These are phyloP conservation scores for Bryoglossum gracile DNA, from an alignment of 495 filamentous ascomycete genomes.

Conservation along the genomic window DNA sequence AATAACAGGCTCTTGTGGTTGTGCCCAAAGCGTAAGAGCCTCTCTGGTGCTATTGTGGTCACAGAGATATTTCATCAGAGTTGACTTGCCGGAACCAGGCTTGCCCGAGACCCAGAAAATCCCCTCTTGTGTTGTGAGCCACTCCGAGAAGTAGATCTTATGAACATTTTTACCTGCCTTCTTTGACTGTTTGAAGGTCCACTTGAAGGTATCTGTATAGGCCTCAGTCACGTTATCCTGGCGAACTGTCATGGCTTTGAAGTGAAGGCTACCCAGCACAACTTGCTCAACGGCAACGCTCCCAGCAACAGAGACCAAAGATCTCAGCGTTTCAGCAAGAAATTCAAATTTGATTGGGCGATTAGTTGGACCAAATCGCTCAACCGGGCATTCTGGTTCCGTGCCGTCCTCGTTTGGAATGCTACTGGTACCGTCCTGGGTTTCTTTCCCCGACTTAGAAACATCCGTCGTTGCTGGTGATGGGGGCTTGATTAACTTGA, in stretches of 20 bases:
- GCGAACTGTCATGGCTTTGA: background rate
- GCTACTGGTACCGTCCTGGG: too few relatives aligned
- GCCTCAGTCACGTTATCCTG: background rate
- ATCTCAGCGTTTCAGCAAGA: too few relatives aligned
- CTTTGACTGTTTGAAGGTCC: background rate
- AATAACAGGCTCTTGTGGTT: background rate
- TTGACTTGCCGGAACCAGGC: background rate
- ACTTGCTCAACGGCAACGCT: too few relatives aligned
- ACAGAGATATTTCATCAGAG: background rate
- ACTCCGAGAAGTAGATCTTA: background rate
- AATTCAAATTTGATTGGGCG: too few relatives aligned
- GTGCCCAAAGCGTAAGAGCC: background rate
- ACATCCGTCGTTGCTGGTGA: too few relatives aligned
- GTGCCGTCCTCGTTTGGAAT: too few relatives aligned
- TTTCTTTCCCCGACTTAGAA: too few relatives aligned
- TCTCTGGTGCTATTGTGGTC: background rate
- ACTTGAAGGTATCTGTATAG: background rate
- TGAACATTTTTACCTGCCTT: background rate
- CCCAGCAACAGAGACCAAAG: too few relatives aligned
- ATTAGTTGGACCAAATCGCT: too few relatives aligned
- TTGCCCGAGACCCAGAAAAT: background rate
- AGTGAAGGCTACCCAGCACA: background rate
- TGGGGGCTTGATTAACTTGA: too few relatives aligned
- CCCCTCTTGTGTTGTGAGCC: background rate
- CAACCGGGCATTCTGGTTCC: too few relatives aligned